Conservation (phyloP, 1,284 basidiomycete species). For the Ustanciosporium gigantosporum region DNA sequence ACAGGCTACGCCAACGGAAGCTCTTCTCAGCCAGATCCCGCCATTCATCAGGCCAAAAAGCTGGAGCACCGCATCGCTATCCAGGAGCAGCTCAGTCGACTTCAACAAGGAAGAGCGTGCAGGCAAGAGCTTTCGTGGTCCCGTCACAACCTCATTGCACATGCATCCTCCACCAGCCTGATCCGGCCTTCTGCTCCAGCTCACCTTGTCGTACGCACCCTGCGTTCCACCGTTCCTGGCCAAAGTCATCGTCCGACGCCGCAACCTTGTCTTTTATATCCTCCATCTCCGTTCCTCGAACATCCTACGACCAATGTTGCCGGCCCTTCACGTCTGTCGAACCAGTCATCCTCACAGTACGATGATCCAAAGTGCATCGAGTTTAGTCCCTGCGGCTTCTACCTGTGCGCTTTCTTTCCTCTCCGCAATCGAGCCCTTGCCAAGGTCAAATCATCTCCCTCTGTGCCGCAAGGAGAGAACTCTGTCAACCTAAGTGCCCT, state of each 20-base stretch:
- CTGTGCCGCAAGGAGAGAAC: too few species aligned
- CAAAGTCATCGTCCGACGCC: background rate
- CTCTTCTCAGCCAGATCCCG: too few species aligned
- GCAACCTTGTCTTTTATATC: constrained; percentile 11
- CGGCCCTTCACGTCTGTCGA: too few species aligned
- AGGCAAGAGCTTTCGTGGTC: constrained; percentile 30
- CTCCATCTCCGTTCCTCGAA: too few species aligned
- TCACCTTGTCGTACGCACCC: constrained; percentile 21
- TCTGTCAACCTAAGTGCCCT: too few species aligned
- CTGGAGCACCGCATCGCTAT: constrained; percentile 5
- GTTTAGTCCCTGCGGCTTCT: constrained; percentile 40
- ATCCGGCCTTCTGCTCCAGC: constrained; percentile 2
- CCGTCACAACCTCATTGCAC: constrained; percentile 20
- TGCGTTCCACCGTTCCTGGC: too few species aligned
- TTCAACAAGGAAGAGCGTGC: constrained; percentile 2
- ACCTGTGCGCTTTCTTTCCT: constrained; percentile 24
- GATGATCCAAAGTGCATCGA: constrained; percentile 23
- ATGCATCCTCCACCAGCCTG: constrained; percentile 16
- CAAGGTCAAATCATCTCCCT: too few species aligned
- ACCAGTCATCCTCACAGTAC: constrained; percentile 2
- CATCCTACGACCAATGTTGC: too few species aligned
- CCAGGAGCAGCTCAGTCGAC: constrained; percentile 6
- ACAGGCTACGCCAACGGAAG: too few species aligned
- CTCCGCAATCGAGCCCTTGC: background rate
- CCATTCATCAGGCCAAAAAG: background rate